Evolutionary conservation across 495 filamentous ascomycete species (phyloP).

Genomic region (Aspergillus nanangensis): DNA sequence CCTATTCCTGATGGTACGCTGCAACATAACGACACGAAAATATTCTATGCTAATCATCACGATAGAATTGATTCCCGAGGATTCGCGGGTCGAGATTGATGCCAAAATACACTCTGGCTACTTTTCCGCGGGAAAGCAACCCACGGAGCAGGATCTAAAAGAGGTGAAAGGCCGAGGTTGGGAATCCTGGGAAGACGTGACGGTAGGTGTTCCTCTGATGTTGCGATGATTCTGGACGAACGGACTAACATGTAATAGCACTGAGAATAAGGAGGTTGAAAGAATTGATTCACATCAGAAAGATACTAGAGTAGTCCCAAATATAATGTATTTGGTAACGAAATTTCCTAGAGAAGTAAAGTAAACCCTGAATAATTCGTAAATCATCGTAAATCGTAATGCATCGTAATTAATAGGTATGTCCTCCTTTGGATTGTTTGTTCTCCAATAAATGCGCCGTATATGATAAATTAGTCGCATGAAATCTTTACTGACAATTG

Average conservation of each 20-base stretch:
- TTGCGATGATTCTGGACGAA: neutral
- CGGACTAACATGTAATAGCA: neutral
- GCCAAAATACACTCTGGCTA: conserved; percentile 90
- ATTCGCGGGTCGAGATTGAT: conserved; percentile 89
- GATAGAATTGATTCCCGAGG: conserved; percentile 72
- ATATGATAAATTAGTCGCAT: no score
- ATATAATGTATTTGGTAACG: no score
- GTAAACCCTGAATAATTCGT: no score
- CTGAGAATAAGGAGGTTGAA: neutral
- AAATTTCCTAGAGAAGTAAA: no score
- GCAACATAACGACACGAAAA: neutral
- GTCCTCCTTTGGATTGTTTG: no score
- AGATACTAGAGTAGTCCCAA: no score
- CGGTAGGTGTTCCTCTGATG: conserved; percentile 11
- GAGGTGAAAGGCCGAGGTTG: conserved; percentile 80
- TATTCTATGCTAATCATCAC: neutral
- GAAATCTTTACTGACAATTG: neutral
- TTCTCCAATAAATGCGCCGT: no score
- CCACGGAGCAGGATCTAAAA: conserved; percentile 74
- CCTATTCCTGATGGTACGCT: conserved; percentile 65
- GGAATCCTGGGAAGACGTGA: conserved; percentile 60
- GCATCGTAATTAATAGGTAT: no score
- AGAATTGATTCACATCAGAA: no score
- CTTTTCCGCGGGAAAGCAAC: conserved; percentile 79
- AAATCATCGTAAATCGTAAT: no score